Percentiles rank a stretch among this genome's conserved stretches.
phyloP scores from a whole-genome alignment of 176 grass and related monocot genomes.

The Neostapfia colusana region DNA sequence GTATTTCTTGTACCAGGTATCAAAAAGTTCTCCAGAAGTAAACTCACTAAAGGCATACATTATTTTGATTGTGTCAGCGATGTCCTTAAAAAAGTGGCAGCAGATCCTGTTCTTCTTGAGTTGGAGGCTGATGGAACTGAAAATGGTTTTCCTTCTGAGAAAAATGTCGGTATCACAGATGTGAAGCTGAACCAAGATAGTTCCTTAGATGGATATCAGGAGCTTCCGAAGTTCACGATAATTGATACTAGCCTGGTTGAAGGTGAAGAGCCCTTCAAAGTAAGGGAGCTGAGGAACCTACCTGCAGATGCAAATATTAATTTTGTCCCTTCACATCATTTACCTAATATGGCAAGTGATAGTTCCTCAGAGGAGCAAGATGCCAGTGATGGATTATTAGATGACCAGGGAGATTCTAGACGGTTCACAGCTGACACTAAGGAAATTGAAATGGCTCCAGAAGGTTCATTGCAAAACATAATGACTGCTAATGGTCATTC shows the following conservation, averaged over 20 bases:
- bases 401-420: constrained; percentile 33
- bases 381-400: constrained; percentile 44
- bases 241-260: constrained; percentile 83
- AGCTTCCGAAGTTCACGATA: constrained; percentile 78
- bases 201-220: constrained; percentile 51
- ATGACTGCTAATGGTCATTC: constrained; percentile 44
- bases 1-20: constrained; percentile 64
- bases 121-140: constrained; percentile 48
- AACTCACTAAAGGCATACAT: constrained; percentile 71
- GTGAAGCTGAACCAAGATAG: constrained; percentile 39
- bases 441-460: constrained; percentile 37
- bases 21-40: constrained; percentile 82
- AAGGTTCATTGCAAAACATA: constrained; percentile 25
- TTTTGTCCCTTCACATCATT: constrained; percentile 36
- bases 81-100: constrained; percentile 74
- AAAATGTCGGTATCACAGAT: constrained; percentile 39
- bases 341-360: constrained; percentile 40
- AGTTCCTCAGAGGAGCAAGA: constrained; percentile 61
- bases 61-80: constrained; percentile 95
- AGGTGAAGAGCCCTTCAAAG: constrained; percentile 60
- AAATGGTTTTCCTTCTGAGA: constrained; percentile 31
- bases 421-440: constrained; percentile 34
- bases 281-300: constrained; percentile 73
- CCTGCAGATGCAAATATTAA: constrained; percentile 55
- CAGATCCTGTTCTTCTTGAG: constrained; percentile 69